Evolutionary conservation across 2,329 filamentous ascomycete species (phyloP).

Genomic region (Coniochaeta sp.): DNA sequence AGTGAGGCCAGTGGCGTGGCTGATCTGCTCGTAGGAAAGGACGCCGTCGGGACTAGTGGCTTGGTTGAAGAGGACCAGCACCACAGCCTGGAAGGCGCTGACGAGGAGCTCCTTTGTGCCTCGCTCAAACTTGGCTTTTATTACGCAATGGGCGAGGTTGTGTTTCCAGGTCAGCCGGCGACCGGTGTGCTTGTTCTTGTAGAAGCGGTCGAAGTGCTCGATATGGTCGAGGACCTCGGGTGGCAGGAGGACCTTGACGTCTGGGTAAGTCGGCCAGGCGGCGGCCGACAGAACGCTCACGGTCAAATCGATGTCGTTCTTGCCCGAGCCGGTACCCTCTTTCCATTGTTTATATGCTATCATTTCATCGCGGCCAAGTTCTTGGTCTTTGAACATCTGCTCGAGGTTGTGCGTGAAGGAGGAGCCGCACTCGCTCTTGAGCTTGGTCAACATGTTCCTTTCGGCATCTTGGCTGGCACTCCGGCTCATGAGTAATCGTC

Average conservation of each 20-base stretch:
- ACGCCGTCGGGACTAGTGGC: conserved; percentile 47
- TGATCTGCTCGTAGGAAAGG: conserved; percentile 69
- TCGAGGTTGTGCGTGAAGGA: conserved; percentile 96
- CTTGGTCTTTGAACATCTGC: conserved; percentile 99
- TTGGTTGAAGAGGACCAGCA: conserved; percentile 84
- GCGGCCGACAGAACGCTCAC: conserved; percentile 88
- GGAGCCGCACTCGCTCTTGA: conserved; percentile 88
- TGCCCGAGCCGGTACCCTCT: conserved; percentile 35
- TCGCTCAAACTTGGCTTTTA: conserved; percentile 73
- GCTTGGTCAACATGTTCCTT: conserved; percentile 84
- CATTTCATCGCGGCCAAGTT: conserved; percentile 90
- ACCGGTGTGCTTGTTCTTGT: conserved; percentile 83
- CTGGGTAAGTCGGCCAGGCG: conserved; percentile 88
- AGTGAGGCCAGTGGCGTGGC: conserved; percentile 64
- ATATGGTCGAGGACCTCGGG: conserved; percentile 68
- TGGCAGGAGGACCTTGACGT: conserved; percentile 61
- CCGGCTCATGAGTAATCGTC: conserved; percentile 80
- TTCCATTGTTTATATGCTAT: conserved; percentile 69
- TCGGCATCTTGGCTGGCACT: conserved; percentile 94
- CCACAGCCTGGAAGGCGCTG: conserved; percentile 84
- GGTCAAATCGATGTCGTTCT: conserved; percentile 59
- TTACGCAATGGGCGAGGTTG: conserved; percentile 79
- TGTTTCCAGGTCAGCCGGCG: conserved; percentile 88
- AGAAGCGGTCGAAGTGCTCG: conserved; percentile 75
- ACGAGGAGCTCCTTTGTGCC: conserved; percentile 84